A percentile compares a stretch with the other conserved stretches of the same genome.
These are phyloP conservation scores for Aspergillus haitiensis DNA, from an alignment of 495 filamentous ascomycete species.

Conservation along the genomic window DNA sequence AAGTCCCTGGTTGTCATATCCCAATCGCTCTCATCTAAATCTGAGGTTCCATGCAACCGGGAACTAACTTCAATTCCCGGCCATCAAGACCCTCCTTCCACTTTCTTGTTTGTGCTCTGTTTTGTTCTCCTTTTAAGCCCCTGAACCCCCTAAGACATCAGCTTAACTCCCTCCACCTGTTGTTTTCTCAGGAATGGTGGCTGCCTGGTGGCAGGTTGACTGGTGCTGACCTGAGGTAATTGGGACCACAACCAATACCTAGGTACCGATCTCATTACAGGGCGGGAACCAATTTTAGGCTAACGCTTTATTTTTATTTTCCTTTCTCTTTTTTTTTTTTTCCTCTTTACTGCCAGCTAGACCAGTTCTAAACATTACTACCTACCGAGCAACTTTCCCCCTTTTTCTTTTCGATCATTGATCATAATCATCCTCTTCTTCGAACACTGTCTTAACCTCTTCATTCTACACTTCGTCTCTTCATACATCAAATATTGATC, in stretches of 20 bases:
- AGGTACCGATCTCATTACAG: conserved; percentile 11
- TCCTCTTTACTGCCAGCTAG: conserved; percentile 23
- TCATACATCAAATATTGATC: background rate
- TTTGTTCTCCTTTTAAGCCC: background rate
- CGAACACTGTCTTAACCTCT: background rate
- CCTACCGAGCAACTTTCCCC: conserved; percentile 4
- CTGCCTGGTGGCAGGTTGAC: background rate
- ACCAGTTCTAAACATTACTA: conserved; percentile 16
- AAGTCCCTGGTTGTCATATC: background rate
- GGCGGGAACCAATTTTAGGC: conserved; percentile 10
- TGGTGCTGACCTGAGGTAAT: background rate
- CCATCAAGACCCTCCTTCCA: background rate
- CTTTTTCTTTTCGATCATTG: background rate
- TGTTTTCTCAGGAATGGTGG: conserved; percentile 10
- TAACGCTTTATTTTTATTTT: conserved; percentile 15
- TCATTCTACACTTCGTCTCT: conserved; percentile 12
- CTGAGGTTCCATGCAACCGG: background rate
- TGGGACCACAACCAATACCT: too few species aligned
- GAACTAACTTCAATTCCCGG: background rate
- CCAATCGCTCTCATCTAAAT: background rate
- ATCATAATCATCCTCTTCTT: background rate
- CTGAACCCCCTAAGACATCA: background rate
- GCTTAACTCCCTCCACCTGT: background rate
- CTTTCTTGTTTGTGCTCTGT: background rate
- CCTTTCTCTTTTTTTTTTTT: background rate